These are phyloP conservation scores for Botryosphaeria dothidea DNA, from an alignment of 2,329 filamentous ascomycete genomes.

Conservation along the genomic window DNA sequence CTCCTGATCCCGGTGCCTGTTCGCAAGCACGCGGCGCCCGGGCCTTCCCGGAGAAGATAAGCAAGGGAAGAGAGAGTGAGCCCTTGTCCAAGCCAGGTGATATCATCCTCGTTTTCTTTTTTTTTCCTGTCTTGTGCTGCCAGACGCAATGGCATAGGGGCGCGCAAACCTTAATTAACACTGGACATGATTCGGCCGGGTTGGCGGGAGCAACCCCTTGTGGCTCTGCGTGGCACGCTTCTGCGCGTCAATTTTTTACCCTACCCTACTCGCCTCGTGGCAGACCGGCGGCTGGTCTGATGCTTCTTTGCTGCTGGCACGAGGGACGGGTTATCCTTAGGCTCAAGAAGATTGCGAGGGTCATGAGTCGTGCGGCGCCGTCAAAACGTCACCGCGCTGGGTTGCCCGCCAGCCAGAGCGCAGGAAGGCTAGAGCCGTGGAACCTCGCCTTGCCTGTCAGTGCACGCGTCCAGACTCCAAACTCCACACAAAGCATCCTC, in stretches of 20 bases:
- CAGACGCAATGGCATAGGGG: not conserved
- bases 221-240: constrained; percentile 9
- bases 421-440: not conserved
- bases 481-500: constrained; percentile 13
- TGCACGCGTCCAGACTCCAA: constrained; percentile 1
- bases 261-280: not conserved
- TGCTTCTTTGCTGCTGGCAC: constrained; percentile 1
- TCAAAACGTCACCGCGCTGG: constrained; percentile 5
- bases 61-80: not conserved
- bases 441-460: constrained; percentile 2
- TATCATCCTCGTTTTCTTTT: not conserved
- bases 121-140: not conserved
- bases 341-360: not conserved
- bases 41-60: not conserved
- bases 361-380: not conserved
- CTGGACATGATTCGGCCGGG: not conserved
- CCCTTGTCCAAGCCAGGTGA: not conserved
- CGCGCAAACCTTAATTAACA: constrained; percentile 6
- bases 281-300: not conserved
- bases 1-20: constrained; percentile 1
- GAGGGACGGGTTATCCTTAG: constrained; percentile 7
- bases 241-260: constrained; percentile 8
- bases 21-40: not conserved
- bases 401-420: not conserved
- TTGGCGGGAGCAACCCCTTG: constrained; percentile 1